These are phyloP conservation scores for Microdochium bolleyi DNA, from an alignment of 2,329 filamentous ascomycete species.

Conservation along the genomic window DNA sequence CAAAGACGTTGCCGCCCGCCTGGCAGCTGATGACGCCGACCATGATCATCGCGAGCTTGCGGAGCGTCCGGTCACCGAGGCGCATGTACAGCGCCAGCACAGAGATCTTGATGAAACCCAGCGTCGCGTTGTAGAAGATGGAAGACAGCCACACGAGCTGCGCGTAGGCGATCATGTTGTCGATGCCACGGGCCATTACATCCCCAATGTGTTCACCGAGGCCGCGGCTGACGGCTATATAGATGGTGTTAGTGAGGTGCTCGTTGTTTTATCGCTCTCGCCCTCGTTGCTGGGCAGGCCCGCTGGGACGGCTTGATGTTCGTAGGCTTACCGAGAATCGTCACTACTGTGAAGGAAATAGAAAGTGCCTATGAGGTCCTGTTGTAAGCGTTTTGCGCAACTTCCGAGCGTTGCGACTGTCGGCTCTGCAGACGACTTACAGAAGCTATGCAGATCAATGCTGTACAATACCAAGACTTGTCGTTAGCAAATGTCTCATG, in stretches of 20 bases:
- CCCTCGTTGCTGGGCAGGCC: no score
- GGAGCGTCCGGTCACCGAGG: conserved; percentile 28
- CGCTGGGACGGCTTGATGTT: conserved; percentile 2
- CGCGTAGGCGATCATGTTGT: conserved; percentile 9
- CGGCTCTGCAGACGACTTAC: conserved; percentile 2
- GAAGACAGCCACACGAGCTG: conserved; percentile 32
- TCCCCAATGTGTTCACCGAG: conserved; percentile 20
- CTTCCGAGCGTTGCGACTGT: not conserved
- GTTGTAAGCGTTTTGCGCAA: not conserved
- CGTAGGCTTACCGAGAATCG: conserved; percentile 18
- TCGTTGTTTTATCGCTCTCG: conserved; percentile 9
- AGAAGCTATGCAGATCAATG: conserved; percentile 8
- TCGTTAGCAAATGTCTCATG: not conserved
- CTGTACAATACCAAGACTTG: no score
- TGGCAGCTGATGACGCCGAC: conserved; percentile 28
- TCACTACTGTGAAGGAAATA: conserved; percentile 25
- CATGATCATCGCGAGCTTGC: conserved; percentile 26
- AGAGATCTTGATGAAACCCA: conserved; percentile 39
- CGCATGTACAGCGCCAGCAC: conserved; percentile 35
- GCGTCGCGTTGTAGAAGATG: conserved; percentile 36
- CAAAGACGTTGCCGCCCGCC: conserved; percentile 21
- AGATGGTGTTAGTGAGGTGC: not conserved
- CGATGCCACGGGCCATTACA: conserved; percentile 7
- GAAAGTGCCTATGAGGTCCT: conserved; percentile 13
- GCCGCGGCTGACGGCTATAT: conserved; percentile 11